Conservation (phyloP, 306 rosid genomes). For the Vigna radiata region DNA sequence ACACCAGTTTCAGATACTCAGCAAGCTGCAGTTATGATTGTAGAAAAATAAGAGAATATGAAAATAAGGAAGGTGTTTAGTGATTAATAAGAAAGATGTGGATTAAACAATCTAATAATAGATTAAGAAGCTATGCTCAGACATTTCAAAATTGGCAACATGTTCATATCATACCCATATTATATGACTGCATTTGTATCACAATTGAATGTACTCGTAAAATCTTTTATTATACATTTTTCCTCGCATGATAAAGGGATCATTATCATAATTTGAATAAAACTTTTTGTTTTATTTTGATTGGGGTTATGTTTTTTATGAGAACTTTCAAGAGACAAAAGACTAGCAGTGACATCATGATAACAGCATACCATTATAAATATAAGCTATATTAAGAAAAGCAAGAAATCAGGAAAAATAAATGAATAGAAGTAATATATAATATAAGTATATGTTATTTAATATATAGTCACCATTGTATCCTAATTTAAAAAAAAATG, state of each 20-base stretch:
- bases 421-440: too few species aligned
- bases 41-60: not conserved
- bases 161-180: not conserved
- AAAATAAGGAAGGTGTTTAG: not conserved
- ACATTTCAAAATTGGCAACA: not conserved
- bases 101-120: slow-evolving; percentile 27
- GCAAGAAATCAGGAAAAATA: too few species aligned
- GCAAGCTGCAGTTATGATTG: not conserved
- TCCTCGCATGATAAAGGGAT: not conserved
- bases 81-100: not conserved
- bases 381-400: too few species aligned
- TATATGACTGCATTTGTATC: not conserved
- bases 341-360: too few species aligned
- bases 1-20: too few species aligned
- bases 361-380: too few species aligned
- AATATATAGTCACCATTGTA: too few species aligned
- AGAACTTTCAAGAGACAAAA: not conserved
- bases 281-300: not conserved
- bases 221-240: not conserved
- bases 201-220: not conserved
- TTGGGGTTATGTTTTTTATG: not conserved
- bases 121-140: not conserved
- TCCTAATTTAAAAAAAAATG: too few species aligned
- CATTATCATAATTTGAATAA: not conserved
- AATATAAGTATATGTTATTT: too few species aligned